These are phyloP conservation scores for Dispira parvispora DNA, from an alignment of 192 early-diverging fungal species.

Conservation along the genomic window DNA sequence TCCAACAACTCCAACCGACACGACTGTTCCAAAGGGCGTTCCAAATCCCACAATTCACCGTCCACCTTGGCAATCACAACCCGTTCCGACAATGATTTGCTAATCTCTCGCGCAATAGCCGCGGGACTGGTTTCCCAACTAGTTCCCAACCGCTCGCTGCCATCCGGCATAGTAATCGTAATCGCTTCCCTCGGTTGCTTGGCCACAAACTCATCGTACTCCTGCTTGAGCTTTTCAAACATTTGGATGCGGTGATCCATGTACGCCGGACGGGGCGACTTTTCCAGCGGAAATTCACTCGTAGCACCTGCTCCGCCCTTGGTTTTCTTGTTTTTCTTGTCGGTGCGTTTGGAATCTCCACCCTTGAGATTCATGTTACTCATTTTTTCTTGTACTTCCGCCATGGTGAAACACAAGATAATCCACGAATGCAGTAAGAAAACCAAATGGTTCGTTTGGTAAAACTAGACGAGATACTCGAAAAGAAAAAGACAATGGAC, in stretches of 20 bases:
- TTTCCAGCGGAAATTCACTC: slow-evolving; percentile 24
- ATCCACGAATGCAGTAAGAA: too few species aligned
- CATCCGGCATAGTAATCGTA: slow-evolving; percentile 79
- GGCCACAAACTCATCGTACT: slow-evolving; percentile 35
- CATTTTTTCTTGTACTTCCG: too few species aligned
- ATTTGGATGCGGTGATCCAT: slow-evolving; percentile 59
- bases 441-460: too few species aligned
- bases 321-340: slow-evolving; percentile 31
- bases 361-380: too few species aligned
- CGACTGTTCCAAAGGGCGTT: slow-evolving; percentile 66
- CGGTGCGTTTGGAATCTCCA: slow-evolving; percentile 14
- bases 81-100: slow-evolving; percentile 80
- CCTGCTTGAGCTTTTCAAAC: slow-evolving; percentile 55
- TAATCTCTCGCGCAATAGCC: slow-evolving; percentile 72
- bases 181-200: slow-evolving; percentile 59
- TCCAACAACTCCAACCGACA: slow-evolving; percentile 77
- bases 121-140: slow-evolving; percentile 93
- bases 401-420: too few species aligned
- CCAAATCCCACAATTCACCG: slow-evolving; percentile 75
- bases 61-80: slow-evolving; percentile 92
- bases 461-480: too few species aligned
- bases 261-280: slow-evolving; percentile 55
- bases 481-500: too few species aligned
- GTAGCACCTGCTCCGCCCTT: slow-evolving; percentile 18
- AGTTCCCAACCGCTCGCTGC: slow-evolving; percentile 54